Percentiles rank a stretch among this genome's conserved stretches.
Evolutionary conservation across 768 basidiomycete species (phyloP).

Genomic region (Phlebiopsis gigantea): DNA sequence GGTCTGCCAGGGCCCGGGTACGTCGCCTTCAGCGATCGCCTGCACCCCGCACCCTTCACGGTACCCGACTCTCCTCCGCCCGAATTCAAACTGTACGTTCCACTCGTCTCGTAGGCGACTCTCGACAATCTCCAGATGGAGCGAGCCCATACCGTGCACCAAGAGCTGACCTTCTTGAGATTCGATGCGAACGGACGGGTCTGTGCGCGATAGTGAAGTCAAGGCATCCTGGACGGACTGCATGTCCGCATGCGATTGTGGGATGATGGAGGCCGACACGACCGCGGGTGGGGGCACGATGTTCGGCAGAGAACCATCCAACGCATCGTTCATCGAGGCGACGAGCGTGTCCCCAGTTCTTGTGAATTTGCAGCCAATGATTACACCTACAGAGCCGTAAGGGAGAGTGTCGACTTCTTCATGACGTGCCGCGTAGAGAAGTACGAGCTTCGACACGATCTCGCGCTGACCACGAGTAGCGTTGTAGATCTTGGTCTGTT

Average conservation of each 20-base stretch:
- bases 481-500: conserved; percentile 58
- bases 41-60: conserved; percentile 49
- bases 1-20: conserved; percentile 51
- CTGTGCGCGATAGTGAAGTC: conserved; percentile 69
- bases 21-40: conserved; percentile 13
- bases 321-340: conserved; percentile 37
- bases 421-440: conserved; percentile 72
- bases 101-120: conserved; percentile 78
- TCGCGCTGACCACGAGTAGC: conserved; percentile 65
- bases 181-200: conserved; percentile 83
- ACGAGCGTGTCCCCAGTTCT: conserved; percentile 85
- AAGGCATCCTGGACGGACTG: conserved; percentile 75
- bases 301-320: conserved; percentile 19
- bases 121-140: conserved; percentile 88
- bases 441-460: conserved; percentile 65
- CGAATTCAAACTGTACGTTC: conserved; percentile 72
- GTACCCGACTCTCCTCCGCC: conserved; percentile 73
- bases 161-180: conserved; percentile 78
- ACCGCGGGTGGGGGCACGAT: conserved; percentile 79
- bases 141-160: conserved; percentile 76
- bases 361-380: conserved; percentile 78
- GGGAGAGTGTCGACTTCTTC: conserved; percentile 77
- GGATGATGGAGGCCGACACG: conserved; percentile 79
- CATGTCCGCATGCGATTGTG: conserved; percentile 74
- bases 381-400: conserved; percentile 79